phyloP scores from a whole-genome alignment of 345 rosid genomes.

The Citrus cavaleriei region DNA sequence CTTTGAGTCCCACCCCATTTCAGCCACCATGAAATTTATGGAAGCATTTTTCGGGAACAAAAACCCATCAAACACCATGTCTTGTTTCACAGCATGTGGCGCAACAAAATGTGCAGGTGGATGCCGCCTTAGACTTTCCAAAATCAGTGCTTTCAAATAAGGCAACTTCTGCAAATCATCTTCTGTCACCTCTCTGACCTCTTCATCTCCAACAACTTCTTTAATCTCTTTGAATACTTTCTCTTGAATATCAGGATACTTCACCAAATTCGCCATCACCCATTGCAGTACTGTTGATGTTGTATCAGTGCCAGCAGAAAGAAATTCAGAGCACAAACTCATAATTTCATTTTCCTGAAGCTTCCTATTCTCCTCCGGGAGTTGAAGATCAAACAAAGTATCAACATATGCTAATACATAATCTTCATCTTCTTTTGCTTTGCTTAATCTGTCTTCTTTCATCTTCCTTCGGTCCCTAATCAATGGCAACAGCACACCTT shows the following conservation, averaged over 20 bases:
- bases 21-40: constrained; percentile 1
- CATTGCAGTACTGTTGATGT: constrained; percentile 3
- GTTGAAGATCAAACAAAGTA: constrained; percentile 8
- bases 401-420: constrained; percentile 1
- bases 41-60: not conserved
- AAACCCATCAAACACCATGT: not conserved
- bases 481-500: not conserved
- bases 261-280: constrained; percentile 9
- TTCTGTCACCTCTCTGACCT: not conserved
- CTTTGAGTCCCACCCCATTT: not conserved
- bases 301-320: not conserved
- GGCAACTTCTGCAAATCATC: constrained; percentile 8
- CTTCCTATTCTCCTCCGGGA: constrained; percentile 11
- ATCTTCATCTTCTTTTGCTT: not conserved
- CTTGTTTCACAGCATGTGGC: constrained; percentile 6
- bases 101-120: not conserved
- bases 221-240: not conserved
- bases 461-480: not conserved
- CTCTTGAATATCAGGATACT: not conserved
- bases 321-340: not conserved
- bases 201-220: not conserved
- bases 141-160: constrained; percentile 1
- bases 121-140: constrained; percentile 6
- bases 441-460: not conserved
- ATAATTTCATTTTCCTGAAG: constrained; percentile 2